Percentiles rank a stretch among this genome's conserved stretches.
Conservation (phyloP, 169 alveolate species). For the Toxoplasma gondii region DNA sequence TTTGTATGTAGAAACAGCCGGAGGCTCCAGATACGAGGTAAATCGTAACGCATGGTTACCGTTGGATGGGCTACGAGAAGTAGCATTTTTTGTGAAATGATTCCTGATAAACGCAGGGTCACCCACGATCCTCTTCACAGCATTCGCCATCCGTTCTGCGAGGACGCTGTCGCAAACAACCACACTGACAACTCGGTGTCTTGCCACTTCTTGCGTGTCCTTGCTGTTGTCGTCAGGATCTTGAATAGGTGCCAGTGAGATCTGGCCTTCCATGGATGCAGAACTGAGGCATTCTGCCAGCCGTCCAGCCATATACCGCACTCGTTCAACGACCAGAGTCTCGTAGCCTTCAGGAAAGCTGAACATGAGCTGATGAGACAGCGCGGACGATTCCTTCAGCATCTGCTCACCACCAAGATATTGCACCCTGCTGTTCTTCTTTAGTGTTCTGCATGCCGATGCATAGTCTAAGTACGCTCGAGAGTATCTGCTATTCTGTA, state of each 20-base stretch:
- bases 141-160: background rate
- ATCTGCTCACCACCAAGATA: background rate
- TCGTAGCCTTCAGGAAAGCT: conserved; percentile 1
- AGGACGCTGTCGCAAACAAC: conserved; percentile 17
- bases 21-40: too few species aligned
- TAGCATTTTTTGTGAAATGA: background rate
- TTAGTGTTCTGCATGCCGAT: background rate
- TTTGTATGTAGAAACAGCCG: background rate
- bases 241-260: background rate
- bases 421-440: background rate
- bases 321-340: conserved; percentile 29
- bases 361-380: background rate
- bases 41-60: too few species aligned
- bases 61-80: background rate
- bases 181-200: background rate
- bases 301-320: conserved; percentile 26
- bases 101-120: background rate
- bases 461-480: conserved; percentile 31
- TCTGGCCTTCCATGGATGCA: background rate
- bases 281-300: background rate
- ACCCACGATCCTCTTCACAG: background rate
- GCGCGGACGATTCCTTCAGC: background rate
- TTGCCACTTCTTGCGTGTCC: background rate
- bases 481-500: background rate
- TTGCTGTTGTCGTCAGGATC: background rate